Evolutionary conservation across 345 rosid genomes (phyloP), one percentile per base, ranked within the genome.

Genomic region (Ceriops tagal): DNA sequence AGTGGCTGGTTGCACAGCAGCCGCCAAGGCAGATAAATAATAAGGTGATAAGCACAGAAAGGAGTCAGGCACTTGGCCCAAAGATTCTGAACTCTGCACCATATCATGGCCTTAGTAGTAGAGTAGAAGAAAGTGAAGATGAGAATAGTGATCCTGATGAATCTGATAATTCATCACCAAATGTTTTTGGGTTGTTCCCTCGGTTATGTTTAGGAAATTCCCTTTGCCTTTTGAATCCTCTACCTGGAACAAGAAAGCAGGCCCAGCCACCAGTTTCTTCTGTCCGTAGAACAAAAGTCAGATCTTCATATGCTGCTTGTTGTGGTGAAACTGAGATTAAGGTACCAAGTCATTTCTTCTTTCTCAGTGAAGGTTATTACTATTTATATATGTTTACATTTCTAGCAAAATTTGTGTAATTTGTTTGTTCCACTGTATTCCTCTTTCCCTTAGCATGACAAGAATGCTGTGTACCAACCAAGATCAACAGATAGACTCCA

Each of bases 151-250:
- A 82, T 53, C 65, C 51, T 64, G 69, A 75, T 52, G 71, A 37
- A 47, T 68, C 69, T 16, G 83, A 79, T 55, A 61, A 82, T 43
- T 64, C 79, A 64, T 78, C 88, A 22, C 69, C 79, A 75, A 79
- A 82, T 67, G 67, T 80, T 68, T 93, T 93, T 76, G 97, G 97
- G 66, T 76, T 89, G 67, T 63, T 91, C n/a, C 91, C 97, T 77
- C 92, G 82, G 68, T 77, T 89, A 16, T 85, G 95, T 74, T 64
- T 86, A 58, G 87, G 84, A 57, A 84, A 69, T 80, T 88, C 93
- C 18, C 80, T 88, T 58, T 84, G 92, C 64, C 66, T 87, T 39
- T 62, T 86, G 77, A 92, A 81, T 75, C 83, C 91, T 0, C 78
- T 87, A 53, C 89, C 92, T 4, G 83, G 86, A 67, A 79, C 84